A percentile compares a stretch with the other conserved stretches of the same genome.
These are phyloP conservation scores for Pseudocercospora fijiensis DNA, from an alignment of 2,329 filamentous ascomycete species.

Conservation along the genomic window DNA sequence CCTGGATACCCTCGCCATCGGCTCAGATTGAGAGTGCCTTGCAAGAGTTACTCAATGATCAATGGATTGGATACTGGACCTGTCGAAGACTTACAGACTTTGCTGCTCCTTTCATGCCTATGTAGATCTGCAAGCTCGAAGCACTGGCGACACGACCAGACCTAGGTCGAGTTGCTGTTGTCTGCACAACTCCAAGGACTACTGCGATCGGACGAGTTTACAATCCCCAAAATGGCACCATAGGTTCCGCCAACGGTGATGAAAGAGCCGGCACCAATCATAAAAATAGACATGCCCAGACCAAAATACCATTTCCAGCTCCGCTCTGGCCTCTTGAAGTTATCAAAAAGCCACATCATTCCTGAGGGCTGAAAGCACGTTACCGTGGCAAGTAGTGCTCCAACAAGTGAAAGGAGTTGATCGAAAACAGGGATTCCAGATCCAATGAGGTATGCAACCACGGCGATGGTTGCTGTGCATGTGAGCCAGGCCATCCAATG, in stretches of 20 bases:
- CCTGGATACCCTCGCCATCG: no score
- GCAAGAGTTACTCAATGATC: no score
- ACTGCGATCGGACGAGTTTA: conserved; percentile 29
- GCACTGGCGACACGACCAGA: neutral
- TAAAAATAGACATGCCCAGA: conserved; percentile 29
- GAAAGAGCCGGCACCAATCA: conserved; percentile 43
- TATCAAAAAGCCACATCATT: conserved; percentile 47
- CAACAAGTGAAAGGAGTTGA: conserved; percentile 29
- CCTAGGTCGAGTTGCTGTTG: conserved; percentile 35
- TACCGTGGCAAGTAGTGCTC: conserved; percentile 29
- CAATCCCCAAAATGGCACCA: conserved; percentile 45
- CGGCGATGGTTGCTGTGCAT: conserved; percentile 23
- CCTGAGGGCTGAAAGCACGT: conserved; percentile 38
- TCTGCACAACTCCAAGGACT: conserved; percentile 28
- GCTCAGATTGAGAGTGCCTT: no score
- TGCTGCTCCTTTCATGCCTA: neutral
- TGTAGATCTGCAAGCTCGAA: neutral
- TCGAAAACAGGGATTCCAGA: conserved; percentile 31
- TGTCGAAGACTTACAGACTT: neutral
- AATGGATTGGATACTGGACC: no score
- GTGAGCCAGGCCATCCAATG: conserved; percentile 29
- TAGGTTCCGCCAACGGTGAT: conserved; percentile 48
- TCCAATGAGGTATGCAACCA: conserved; percentile 29
- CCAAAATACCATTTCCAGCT: conserved; percentile 12
- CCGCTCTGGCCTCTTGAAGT: conserved; percentile 34